Evolutionary conservation across 352 stramenopile species (phyloP).

Genomic region (Phytopythium montanum): DNA sequence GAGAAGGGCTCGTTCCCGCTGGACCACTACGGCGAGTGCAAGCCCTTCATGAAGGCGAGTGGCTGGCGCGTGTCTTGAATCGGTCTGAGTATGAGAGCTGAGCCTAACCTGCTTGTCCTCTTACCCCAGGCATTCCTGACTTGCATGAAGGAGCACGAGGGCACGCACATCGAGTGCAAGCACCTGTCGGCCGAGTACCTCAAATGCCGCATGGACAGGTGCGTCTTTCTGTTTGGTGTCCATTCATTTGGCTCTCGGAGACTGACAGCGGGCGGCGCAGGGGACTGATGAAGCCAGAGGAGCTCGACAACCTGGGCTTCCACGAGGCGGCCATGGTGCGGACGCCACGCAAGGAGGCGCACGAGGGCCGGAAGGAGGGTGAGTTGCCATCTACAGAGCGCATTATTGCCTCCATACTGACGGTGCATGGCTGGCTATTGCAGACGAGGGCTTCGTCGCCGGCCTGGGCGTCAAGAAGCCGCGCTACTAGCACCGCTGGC

Average conservation of each 20-base stretch:
- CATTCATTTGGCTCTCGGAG: not conserved
- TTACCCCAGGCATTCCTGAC: constrained; percentile 59
- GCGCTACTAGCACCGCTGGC: constrained; percentile 32
- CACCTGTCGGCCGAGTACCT: constrained; percentile 84
- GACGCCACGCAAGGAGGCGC: constrained; percentile 34
- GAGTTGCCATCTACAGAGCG: not conserved
- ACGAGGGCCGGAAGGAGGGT: constrained; percentile 78
- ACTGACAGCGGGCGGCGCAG: constrained; percentile 18
- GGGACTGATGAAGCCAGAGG: constrained; percentile 80
- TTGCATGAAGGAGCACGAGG: constrained; percentile 79
- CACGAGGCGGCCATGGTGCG: constrained; percentile 79
- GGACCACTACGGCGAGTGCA: constrained; percentile 90
- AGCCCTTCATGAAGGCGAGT: constrained; percentile 77
- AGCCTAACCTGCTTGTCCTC: not conserved
- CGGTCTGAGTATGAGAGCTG: not conserved
- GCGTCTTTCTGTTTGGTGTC: constrained; percentile 10
- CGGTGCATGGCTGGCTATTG: not conserved
- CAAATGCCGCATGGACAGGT: constrained; percentile 90
- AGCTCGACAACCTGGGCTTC: constrained; percentile 83
- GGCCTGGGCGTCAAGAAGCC: constrained; percentile 70
- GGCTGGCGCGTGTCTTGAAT: not conserved
- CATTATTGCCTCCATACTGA: not conserved
- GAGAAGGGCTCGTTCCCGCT: constrained; percentile 91
- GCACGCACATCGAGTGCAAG: constrained; percentile 90
- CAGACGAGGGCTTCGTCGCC: constrained; percentile 80